Base-by-base conservation (phyloP, 805 yeast genomes). In the Teunomyces kruisii region DNA sequence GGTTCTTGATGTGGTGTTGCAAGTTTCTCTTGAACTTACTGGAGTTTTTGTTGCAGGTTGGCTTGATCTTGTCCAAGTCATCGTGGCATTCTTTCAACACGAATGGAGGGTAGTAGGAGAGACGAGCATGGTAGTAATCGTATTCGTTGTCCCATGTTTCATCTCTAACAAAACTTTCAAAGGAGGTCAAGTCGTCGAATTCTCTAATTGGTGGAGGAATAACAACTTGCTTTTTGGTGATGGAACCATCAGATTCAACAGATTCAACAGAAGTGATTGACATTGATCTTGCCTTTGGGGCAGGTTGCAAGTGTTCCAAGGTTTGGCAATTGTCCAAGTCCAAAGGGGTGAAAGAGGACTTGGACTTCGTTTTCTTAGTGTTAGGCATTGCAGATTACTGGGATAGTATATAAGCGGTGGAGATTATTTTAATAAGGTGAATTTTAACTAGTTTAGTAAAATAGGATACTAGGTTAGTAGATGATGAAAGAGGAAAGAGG, bases 141-240 rank as follows among this genome's bases (percentile, higher is more conserved):
- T 78, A 82, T 48, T 86, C 91, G 50, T 84, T 82, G 62, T 85
- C 91, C 77, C 87, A 84, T 3, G 86, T 79, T 58, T 84, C 91
- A 59, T 83, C 87, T 57, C 81, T 75, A 47, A 86, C 69, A 61
- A 72, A 86, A 19, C 74, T 71, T 58, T 83, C 88, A 57, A 86
- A 86, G 13, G 79, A 73, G 14, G 70, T 71, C 48, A 86, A 65
- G 42, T 79, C 84, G 39, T 86, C 91, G 64, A 86, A 86, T 38
- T 72, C 75, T 38, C 68, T 63, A 43, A 63, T 48, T 45, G 74
- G 72, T 17, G 76, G 76, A n/a, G 75, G 72, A 31, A 52, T 55
- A 51, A 71, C 58, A 9, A 62, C 53, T n/a, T 50, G 48, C 36
- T 53, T 51, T 40, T 62, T 48, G 12, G 51, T 43, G 16, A 60